Evolutionary conservation across 495 filamentous ascomycete species (phyloP).

Genomic region (Xylaria palmicola): DNA sequence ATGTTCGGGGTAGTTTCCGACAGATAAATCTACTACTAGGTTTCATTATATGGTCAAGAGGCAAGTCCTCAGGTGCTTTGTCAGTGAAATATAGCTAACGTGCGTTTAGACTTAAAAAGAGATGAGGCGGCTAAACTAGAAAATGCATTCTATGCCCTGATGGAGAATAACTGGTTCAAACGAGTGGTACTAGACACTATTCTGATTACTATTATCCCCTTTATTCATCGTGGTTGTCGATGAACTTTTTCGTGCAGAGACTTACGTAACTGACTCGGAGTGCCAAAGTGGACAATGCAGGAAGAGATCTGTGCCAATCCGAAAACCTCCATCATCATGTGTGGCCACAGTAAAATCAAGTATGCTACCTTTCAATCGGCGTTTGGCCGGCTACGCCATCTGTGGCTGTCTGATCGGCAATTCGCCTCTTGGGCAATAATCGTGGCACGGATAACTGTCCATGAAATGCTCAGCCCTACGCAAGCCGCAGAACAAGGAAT

Average conservation of each 20-base stretch:
- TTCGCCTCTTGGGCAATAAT: too few relatives aligned
- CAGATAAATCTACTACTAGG: too few relatives aligned
- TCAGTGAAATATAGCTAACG: neutral
- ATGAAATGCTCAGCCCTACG: too few relatives aligned
- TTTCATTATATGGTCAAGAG: neutral
- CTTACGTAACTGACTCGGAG: neutral
- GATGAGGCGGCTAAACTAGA: neutral
- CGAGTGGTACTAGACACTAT: neutral
- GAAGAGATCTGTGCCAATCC: neutral
- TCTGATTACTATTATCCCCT: neutral
- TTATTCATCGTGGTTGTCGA: too few relatives aligned
- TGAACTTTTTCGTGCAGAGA: too few relatives aligned
- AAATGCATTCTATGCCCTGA: neutral
- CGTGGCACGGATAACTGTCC: too few relatives aligned
- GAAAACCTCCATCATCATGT: neutral
- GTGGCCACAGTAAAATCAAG: neutral
- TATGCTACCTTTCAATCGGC: neutral
- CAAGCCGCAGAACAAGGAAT: too few relatives aligned
- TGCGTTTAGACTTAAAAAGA: neutral
- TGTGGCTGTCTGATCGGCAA: too few relatives aligned
- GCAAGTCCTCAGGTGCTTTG: neutral
- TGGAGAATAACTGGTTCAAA: neutral
- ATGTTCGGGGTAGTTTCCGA: too few relatives aligned
- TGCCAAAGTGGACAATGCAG: neutral
- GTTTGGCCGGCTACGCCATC: too few relatives aligned